Base-by-base conservation (phyloP, 768 basidiomycete genomes). In the Kockovaella imperatae region DNA sequence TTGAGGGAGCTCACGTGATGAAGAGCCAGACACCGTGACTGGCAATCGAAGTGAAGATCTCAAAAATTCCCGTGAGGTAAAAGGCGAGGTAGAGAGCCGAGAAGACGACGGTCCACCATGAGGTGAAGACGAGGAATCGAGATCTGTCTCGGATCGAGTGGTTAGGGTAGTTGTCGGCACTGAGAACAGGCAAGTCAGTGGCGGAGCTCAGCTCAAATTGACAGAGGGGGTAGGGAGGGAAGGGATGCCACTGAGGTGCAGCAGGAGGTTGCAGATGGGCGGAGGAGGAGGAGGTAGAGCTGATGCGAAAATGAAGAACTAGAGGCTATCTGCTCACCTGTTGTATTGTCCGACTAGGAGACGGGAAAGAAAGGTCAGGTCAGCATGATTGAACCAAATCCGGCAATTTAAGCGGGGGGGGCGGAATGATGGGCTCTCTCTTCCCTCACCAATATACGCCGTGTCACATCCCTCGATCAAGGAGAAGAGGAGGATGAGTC, bases 21-120 rank as follows among this genome's bases (percentile, higher is more conserved):
- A 54, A 47, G 23, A 67, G 26, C 56, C 58, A 68, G 23, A 52
- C 43, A n/a, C 43, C 59, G 61, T 68, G 66, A 10, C 45, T 49
- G 15, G 69, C 65, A 45, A 71, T 55, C 32, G 55, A 60, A 35
- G 57, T 54, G 20, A 71, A 28, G 49, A 65, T 50, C 34, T 46
- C 53, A 10, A 45, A 58, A 14, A 54, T 35, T 31, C 47, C 52
- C 29, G 48, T 36, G 25, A 69, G 42, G 64, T 66, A 68, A 49
- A 59, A 40, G 35, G 55, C 59, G 35, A 71, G 47, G 59, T 66
- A 71, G 23, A 45, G 45, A 11, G 54, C 55, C 34, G 63, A 39
- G 56, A 71, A 69, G 47, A 71, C 47, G 18, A 71, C 55, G 13
- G 69, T 71, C 69, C 69, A 71, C 65, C 64, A 67, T 11, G 69